Base-by-base conservation (phyloP, 495 filamentous ascomycete species). In the Stereocaulon alpinum region DNA sequence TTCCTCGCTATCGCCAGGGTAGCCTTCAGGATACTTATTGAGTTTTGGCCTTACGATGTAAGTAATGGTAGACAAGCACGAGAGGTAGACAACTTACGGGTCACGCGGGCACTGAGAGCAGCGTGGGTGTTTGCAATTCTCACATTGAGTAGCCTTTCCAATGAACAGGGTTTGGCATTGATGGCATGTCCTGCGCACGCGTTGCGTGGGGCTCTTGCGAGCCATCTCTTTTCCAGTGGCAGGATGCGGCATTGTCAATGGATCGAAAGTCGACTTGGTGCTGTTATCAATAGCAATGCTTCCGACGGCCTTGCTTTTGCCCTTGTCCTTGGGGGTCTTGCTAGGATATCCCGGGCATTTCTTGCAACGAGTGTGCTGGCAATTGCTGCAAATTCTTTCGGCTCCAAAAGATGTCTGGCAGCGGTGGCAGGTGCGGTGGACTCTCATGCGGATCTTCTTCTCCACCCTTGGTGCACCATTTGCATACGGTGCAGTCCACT, bases 401-500 rank as follows among this genome's bases (percentile, higher is more conserved):
- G 77, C 69, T 51, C 86, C 87, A 69, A 86, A 94, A 18, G 78
- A 78, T 4, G 84, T 83, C 61, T 86, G 78, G 70, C 89, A 94
- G 59, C 79, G 80, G 68, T 94, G 89, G 66, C 89, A 94, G 57
- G 77, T 83, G 55, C 88, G 86, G 64, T 88, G 91, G 40, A 96
- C 85, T 37, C 92, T 82, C 86, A 97, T 94, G 63, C 89, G 87
- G 61, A 96, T 89, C 18, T 87, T 83, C 71, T 92, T 95, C 69
- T 92, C 83, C 18, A 96, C 84, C 29, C 92, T 86, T 50, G 84
- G 72, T 22, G 83, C 77, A 55, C 84, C 77, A 34, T 75, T 73
- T 59, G 81, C 78, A 60, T 71, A 69, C 45, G 78, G 72, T 48
- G 75, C 72, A 63, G 80, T 80, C 85, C 83, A 87, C 68, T 89